Evolutionary conservation across 768 basidiomycete species (phyloP), one percentile per base, ranked within the genome.

Genomic region (Cystobasidium tubakii): DNA sequence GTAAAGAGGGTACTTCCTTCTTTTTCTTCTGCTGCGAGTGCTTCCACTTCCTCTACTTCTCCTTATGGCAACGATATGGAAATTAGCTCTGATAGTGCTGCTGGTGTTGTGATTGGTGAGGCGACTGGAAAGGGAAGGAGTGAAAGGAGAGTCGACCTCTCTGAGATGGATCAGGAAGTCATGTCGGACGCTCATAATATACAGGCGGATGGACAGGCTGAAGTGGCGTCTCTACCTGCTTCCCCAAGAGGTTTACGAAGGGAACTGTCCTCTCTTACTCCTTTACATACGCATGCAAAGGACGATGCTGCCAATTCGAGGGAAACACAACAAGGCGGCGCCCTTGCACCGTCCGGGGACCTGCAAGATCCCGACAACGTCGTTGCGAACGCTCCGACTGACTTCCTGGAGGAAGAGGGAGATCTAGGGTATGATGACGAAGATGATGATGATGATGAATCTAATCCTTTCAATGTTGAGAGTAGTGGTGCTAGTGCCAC

Each of bases 101-200:
- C 7, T 15, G 39, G 39, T 39, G 39, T 39, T 6, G 7, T 6
- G 7, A 34, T n/a, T n/a, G 23, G 21, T 36, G n/a, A n/a, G n/a
- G 7, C 42, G 42, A 42, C 42, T 42, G 21, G 46, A 12, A n/a
- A 19, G 21, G 46, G 9, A 50, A n/a, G 46, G 15, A 50, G 46
- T 6, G 46, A 50, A 17, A 50, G 3, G 15, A 29, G 60, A 10
- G 53, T 73, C n/a, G 75, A 75, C 29, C n/a, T 50, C 25, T 1
- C 29, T 23, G 21, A 21, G 12, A 66, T 75, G 34, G 75, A 75
- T 36, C n/a, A 36, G 13, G 74, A 65, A 34, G 55, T 75, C 50
- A 74, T 75, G 70, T 43, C 75, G 39, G 73, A 75, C 33, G 72
- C 73, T 25, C 75, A 75, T 62, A 46, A 29, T 33, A 44, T 75